These are phyloP conservation scores for Fusarium odoratissimum DNA, from an alignment of 2,329 filamentous ascomycete genomes.

Conservation along the genomic window DNA sequence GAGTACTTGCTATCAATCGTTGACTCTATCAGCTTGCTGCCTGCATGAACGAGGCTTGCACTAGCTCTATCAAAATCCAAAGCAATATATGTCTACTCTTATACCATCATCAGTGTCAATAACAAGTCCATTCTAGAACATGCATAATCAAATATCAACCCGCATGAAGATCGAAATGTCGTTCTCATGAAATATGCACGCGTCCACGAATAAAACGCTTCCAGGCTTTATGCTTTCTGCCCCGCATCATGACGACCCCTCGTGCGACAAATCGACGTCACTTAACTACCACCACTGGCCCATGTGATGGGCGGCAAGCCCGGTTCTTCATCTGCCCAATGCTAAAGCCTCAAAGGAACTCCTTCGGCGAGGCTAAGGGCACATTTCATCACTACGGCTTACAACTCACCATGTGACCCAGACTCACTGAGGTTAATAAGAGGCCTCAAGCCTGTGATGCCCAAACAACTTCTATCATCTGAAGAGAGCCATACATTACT, in stretches of 20 bases:
- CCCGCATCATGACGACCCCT: conserved; percentile 14
- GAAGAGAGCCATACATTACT: background rate
- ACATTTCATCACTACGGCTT: background rate
- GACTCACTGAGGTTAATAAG: background rate
- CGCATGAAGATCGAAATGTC: background rate
- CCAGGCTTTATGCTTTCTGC: conserved; percentile 6
- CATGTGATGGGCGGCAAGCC: conserved; percentile 41
- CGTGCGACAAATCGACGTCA: conserved; percentile 36
- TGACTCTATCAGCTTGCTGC: background rate
- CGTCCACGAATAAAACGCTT: conserved; percentile 4
- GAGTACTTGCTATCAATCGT: background rate
- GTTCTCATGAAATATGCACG: conserved; percentile 2
- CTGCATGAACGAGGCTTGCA: background rate
- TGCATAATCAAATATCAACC: conserved; percentile 7
- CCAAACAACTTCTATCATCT: background rate
- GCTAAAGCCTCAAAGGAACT: conserved; percentile 15
- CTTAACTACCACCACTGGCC: conserved; percentile 18
- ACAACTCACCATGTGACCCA: background rate
- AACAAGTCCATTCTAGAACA: background rate
- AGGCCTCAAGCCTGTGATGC: background rate
- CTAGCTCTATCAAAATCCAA: background rate
- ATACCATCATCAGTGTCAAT: background rate
- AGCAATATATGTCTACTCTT: background rate
- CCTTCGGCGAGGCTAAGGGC: background rate
- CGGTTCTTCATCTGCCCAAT: conserved; percentile 21